Evolutionary conservation across 768 basidiomycete genomes (phyloP), one percentile per base, ranked within the genome.

Genomic region (Pleurotus pulmonarius): DNA sequence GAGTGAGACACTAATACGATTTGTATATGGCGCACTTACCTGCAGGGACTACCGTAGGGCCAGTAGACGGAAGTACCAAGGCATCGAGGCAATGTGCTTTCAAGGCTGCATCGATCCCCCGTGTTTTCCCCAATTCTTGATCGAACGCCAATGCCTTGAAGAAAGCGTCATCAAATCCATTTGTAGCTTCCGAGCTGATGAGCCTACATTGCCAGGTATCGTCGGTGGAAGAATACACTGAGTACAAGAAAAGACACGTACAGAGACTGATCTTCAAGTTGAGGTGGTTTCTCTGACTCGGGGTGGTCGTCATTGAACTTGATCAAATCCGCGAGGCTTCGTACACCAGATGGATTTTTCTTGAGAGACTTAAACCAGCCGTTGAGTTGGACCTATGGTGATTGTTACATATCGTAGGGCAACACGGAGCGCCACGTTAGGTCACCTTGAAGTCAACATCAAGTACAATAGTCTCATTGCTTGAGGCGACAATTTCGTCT

Each of bases 391-490:
- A 53, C 26, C 51, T 20, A 20, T 20, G 3, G 20, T 20, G 20
- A 20, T 20, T 20, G 20, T 20, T 20, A 20, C 3, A 20, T 20
- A 20, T 20, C 20, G 20, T 20, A 20, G 20, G 20, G 20, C 20
- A 20, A 20, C 3, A 20, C 20, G 3, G 3, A 20, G 20, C 20
- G 20, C 3, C 20, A 20, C 20, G 20, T 20, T 20, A 20, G 15
- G 41, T 3, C 24, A 53, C 86, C 75, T 85, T 87, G 69, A 87
- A 83, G 60, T 87, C 85, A 0, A 73, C 70, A 12, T 72, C 61
- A 15, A 83, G 60, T 1, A 86, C 85, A n/a, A 82, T 65, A 0
- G 73, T 79, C 64, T 87, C 84, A 55, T 83, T 82, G 12, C 76
- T 76, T 0, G 79, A 79, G 2, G 60, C 57, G n/a, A 73, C 62